Percentiles rank a stretch among this genome's conserved stretches.
phyloP scores from a whole-genome alignment of 345 rosid genomes.

The Salix purpurea region DNA sequence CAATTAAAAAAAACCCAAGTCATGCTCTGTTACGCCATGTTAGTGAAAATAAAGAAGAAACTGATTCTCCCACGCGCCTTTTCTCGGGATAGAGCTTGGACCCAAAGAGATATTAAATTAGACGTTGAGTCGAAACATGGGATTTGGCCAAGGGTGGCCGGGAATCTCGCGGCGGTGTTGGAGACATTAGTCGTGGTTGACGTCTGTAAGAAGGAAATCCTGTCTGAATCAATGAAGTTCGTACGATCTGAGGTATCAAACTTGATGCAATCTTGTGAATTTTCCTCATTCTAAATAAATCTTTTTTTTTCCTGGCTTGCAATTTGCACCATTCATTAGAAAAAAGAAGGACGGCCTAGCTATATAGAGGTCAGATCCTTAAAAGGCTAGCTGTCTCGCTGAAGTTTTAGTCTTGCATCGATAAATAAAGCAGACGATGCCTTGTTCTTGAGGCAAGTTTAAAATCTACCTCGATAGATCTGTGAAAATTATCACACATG shows the following conservation, averaged over 20 bases:
- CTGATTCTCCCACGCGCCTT: conserved; percentile 14
- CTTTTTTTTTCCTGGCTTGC: background rate
- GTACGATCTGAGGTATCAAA: background rate
- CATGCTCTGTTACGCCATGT: background rate
- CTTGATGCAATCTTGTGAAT: conserved; percentile 7
- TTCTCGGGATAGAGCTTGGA: conserved; percentile 17
- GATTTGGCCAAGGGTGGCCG: conserved; percentile 19
- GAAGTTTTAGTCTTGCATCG: background rate
- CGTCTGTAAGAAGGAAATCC: conserved; percentile 13
- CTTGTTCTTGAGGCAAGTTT: background rate
- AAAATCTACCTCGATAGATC: background rate
- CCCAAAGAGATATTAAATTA: background rate
- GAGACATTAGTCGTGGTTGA: conserved; percentile 14
- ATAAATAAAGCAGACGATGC: background rate
- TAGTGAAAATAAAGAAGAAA: background rate
- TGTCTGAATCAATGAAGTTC: background rate
- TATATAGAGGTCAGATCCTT: background rate
- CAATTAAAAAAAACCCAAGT: too few relatives aligned
- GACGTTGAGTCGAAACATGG: background rate
- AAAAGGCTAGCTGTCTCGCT: background rate
- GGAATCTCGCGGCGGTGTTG: conserved; percentile 39
- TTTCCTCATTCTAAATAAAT: background rate
- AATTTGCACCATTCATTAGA: background rate
- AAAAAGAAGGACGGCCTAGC: background rate
- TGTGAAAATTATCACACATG: background rate